phyloP scores from a whole-genome alignment of 2,329 filamentous ascomycete genomes.

The Lachnellula willkommii region DNA sequence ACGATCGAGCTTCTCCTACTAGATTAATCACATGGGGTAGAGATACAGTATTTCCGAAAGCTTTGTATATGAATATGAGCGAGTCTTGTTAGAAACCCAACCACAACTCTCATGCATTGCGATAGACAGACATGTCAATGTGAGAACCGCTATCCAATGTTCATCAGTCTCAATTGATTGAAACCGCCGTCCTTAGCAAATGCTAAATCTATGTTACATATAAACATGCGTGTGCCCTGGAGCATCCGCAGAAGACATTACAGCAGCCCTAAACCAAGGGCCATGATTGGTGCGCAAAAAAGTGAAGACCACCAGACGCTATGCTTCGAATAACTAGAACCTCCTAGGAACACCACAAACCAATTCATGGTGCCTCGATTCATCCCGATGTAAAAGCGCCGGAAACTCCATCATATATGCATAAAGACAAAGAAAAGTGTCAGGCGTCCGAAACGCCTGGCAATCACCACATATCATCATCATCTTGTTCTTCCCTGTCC shows the following conservation, averaged over 20 bases:
- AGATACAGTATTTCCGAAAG: no score
- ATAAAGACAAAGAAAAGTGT: slow-evolving; percentile 16
- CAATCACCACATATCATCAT: slow-evolving; percentile 32
- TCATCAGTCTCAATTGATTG: slow-evolving; percentile 17
- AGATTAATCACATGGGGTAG: no score
- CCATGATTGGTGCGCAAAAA: slow-evolving; percentile 17
- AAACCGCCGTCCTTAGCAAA: slow-evolving; percentile 8
- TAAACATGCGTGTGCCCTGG: slow-evolving; percentile 20
- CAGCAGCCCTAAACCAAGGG: slow-evolving; percentile 14
- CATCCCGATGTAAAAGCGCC: slow-evolving; percentile 24
- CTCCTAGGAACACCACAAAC: slow-evolving; percentile 11
- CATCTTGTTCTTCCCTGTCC: slow-evolving; percentile 22
- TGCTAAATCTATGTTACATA: slow-evolving; percentile 28
- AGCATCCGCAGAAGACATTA: slow-evolving; percentile 21
- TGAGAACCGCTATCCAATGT: slow-evolving; percentile 3
- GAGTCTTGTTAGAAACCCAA: no score
- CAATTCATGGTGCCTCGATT: slow-evolving; percentile 6
- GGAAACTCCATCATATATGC: slow-evolving; percentile 32
- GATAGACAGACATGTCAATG: background rate
- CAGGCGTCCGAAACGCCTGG: slow-evolving; percentile 10
- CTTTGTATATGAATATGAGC: no score
- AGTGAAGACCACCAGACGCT: slow-evolving; percentile 26
- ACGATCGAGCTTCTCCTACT: no score
- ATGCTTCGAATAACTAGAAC: slow-evolving; percentile 29
- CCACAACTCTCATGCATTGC: no score